Conservation (phyloP, 768 basidiomycete species). For the Cystobasidium ongulense region DNA sequence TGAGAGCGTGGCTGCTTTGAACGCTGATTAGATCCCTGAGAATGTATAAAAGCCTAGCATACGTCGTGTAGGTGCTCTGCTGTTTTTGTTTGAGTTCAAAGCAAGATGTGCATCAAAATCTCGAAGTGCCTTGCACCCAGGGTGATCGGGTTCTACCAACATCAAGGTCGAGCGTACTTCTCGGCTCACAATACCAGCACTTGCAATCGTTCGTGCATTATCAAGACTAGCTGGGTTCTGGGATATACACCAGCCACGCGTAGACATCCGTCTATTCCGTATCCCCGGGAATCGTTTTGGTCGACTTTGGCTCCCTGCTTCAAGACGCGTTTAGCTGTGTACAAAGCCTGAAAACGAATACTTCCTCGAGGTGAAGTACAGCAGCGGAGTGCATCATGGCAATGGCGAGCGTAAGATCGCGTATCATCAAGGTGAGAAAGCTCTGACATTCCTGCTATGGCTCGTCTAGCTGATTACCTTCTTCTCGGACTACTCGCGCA, state of each 20-base stretch:
- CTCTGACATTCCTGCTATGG: neutral
- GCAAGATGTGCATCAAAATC: neutral
- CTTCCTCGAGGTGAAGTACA: neutral
- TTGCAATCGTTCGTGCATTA: too few relatives aligned
- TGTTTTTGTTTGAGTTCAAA: neutral
- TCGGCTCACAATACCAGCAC: too few relatives aligned
- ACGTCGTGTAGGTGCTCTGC: too few relatives aligned
- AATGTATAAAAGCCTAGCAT: too few relatives aligned
- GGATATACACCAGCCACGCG: too few relatives aligned
- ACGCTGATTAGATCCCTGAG: too few relatives aligned
- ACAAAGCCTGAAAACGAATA: neutral
- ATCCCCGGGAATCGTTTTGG: too few relatives aligned
- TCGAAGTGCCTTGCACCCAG: neutral
- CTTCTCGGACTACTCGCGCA: neutral
- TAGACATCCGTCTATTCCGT: too few relatives aligned
- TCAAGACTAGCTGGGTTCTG: too few relatives aligned
- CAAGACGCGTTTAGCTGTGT: neutral
- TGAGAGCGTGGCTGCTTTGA: too few relatives aligned
- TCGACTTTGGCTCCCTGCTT: too few relatives aligned
- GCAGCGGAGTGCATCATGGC: neutral
- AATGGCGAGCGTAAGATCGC: neutral
- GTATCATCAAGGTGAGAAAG: slow-evolving; percentile 12
- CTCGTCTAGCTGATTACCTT: neutral
- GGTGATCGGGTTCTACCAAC: neutral
- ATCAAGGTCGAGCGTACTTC: too few relatives aligned